Evolutionary conservation across 371 early-diverging fungal species (phyloP).

Genomic region (Mortierella sp.): DNA sequence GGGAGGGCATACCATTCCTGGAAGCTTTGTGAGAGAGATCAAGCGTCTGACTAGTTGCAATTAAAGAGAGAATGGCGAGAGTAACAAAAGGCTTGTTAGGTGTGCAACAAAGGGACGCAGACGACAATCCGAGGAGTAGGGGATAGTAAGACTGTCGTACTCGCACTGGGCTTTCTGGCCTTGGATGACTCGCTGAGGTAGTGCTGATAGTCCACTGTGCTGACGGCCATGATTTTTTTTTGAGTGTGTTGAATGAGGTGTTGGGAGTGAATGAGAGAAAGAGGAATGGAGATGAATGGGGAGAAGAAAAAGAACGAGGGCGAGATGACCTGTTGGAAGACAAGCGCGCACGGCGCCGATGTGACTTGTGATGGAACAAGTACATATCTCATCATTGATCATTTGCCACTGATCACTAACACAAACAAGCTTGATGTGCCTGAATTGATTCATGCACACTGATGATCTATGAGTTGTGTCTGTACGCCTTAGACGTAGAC

Average conservation of each 20-base stretch:
- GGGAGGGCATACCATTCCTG: conserved; percentile 59
- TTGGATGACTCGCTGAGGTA: conserved; percentile 60
- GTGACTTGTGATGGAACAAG: conserved; percentile 1
- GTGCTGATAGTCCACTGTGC: conserved; percentile 54
- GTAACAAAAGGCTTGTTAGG: background rate
- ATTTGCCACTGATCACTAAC: background rate
- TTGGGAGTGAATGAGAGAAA: background rate
- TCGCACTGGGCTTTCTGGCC: conserved; percentile 61
- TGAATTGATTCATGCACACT: background rate
- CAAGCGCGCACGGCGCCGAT: background rate
- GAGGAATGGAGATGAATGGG: background rate
- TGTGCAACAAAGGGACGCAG: background rate
- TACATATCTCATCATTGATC: background rate
- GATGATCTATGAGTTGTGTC: background rate
- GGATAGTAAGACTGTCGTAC: conserved; percentile 28
- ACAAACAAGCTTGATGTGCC: background rate
- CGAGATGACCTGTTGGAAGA: no score
- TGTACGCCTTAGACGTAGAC: no score
- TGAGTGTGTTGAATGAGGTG: background rate
- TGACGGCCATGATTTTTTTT: conserved; percentile 14
- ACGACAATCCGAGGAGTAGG: background rate
- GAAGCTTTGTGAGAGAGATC: conserved; percentile 54
- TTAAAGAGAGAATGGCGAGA: background rate
- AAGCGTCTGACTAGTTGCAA: conserved; percentile 44
- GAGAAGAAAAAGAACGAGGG: background rate